Percentiles rank a stretch among this genome's conserved stretches.
Evolutionary conservation across 495 filamentous ascomycete species (phyloP).

Genomic region (Penicillium cinerascens): DNA sequence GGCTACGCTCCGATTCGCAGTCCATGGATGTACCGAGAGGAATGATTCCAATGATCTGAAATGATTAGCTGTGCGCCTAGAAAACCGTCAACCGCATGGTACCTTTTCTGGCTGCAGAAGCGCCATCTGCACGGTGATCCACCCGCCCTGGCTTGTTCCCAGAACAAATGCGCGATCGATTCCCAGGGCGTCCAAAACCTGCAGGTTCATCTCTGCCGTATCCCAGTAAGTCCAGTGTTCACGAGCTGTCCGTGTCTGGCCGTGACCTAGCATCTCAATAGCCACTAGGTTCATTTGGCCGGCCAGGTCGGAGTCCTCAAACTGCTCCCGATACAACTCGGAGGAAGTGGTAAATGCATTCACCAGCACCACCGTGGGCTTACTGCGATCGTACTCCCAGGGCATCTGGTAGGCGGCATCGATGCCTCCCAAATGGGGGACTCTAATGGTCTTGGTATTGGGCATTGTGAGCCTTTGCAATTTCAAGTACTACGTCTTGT

Average conservation of each 20-base stretch:
- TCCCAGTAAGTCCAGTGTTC: conserved; percentile 54
- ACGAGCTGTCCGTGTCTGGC: conserved; percentile 36
- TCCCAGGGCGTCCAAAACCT: conserved; percentile 50
- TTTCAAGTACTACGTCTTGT: background rate
- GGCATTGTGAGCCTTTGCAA: conserved; percentile 5
- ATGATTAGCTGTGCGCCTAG: background rate
- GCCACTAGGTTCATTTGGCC: conserved; percentile 42
- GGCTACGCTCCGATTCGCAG: conserved; percentile 52
- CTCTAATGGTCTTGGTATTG: conserved; percentile 22
- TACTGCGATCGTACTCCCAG: conserved; percentile 27
- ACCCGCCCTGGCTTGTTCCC: conserved; percentile 63
- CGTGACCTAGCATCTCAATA: conserved; percentile 53
- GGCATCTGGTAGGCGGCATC: conserved; percentile 33
- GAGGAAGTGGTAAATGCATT: conserved; percentile 37
- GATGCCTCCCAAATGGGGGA: conserved; percentile 38
- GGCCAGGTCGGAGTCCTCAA: conserved; percentile 21
- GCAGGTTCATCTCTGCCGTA: conserved; percentile 47
- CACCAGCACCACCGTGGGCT: conserved; percentile 38
- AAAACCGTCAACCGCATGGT: background rate
- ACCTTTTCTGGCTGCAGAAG: conserved; percentile 57
- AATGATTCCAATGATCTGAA: conserved; percentile 57
- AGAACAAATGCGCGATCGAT: conserved; percentile 55
- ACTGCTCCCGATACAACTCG: conserved; percentile 30
- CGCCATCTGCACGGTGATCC: conserved; percentile 58
- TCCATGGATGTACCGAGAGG: conserved; percentile 62